These are phyloP conservation scores for Annona cherimola DNA, from an alignment of 164 flowering plant genomes.

Conservation along the genomic window DNA sequence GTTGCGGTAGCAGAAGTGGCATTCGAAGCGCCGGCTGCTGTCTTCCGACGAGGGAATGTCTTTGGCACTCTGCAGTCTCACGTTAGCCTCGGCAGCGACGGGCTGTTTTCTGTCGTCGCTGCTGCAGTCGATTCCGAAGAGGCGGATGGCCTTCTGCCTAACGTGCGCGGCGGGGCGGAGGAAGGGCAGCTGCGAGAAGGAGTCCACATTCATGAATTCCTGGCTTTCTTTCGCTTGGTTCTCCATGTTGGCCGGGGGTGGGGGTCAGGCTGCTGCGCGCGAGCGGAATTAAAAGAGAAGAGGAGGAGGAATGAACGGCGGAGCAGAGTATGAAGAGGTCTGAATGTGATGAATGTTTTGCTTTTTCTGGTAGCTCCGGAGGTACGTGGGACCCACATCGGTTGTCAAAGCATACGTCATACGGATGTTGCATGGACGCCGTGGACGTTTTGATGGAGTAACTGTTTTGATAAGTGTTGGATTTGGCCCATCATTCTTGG, in stretches of 20 bases:
- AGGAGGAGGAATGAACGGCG: too few relatives aligned
- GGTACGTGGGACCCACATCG: too few relatives aligned
- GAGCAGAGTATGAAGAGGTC: conserved; percentile 9
- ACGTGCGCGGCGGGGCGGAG: conserved; percentile 60
- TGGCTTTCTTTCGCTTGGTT: conserved; percentile 35
- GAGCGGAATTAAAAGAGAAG: too few relatives aligned
- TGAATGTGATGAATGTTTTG: conserved; percentile 9
- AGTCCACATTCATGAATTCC: conserved; percentile 92
- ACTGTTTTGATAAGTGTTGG: too few relatives aligned
- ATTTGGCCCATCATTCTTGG: too few relatives aligned
- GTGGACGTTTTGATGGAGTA: too few relatives aligned
- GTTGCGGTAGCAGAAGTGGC: conserved; percentile 85
- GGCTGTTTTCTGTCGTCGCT: not conserved
- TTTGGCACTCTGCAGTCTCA: conserved; percentile 10
- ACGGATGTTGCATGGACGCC: too few relatives aligned
- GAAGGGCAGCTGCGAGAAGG: conserved; percentile 92
- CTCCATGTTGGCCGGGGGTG: too few relatives aligned
- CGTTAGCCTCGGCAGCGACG: conserved; percentile 25
- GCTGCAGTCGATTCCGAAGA: conserved; percentile 79
- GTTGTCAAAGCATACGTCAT: too few relatives aligned
- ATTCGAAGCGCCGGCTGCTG: conserved; percentile 51
- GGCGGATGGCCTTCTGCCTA: conserved; percentile 58
- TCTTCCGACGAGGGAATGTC: conserved; percentile 5
- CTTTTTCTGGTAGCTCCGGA: too few relatives aligned
- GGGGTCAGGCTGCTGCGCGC: too few relatives aligned